Conservation (phyloP, 148 eudicot species). For the Rhododendron simsii region DNA sequence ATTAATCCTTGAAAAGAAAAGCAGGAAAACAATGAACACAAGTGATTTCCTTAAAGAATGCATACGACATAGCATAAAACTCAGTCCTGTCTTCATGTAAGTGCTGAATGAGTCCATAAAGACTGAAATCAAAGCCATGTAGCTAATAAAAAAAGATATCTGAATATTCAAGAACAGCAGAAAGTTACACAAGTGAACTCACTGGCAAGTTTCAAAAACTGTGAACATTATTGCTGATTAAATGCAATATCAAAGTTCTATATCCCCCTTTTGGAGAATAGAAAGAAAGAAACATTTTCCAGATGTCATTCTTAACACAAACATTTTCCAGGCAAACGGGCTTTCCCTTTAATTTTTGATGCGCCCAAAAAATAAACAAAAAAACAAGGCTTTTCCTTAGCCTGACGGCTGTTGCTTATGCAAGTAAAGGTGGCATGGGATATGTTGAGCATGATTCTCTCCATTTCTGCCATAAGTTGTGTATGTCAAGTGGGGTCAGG, state of each 20-base stretch:
- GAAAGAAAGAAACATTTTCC: background rate
- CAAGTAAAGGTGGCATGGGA: background rate
- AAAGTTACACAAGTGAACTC: background rate
- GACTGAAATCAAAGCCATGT: background rate
- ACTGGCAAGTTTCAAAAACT: background rate
- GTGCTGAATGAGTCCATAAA: background rate
- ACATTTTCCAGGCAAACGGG: background rate
- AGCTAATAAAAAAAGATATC: background rate
- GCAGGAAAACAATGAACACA: background rate
- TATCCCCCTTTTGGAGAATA: background rate
- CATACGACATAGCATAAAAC: background rate
- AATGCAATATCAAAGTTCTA: background rate
- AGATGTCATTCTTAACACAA: background rate
- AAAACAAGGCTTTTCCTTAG: background rate
- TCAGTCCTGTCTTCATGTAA: background rate
- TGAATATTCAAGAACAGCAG: background rate
- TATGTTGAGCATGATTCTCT: background rate
- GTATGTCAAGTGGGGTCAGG: background rate
- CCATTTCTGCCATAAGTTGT: background rate
- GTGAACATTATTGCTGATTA: background rate
- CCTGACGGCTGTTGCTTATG: background rate
- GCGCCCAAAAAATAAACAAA: too few relatives aligned
- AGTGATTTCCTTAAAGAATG: background rate
- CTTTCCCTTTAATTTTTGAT: background rate
- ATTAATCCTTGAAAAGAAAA: background rate